phyloP scores from a whole-genome alignment of 768 basidiomycete species.

The Collybia nuda region DNA sequence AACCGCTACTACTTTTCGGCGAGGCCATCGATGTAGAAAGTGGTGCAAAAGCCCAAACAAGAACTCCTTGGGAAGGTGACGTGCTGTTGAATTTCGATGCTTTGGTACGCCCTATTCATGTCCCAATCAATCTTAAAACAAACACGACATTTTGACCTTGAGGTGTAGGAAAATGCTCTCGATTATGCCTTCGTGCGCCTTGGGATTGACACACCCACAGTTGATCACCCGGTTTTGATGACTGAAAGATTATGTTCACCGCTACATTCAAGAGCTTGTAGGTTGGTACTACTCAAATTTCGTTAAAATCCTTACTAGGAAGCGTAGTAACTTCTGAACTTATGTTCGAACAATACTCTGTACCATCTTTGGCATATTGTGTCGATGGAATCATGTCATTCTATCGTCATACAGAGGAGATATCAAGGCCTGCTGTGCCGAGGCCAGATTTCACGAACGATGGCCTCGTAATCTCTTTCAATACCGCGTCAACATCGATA shows the following conservation, averaged over 20 bases:
- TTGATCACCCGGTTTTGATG: slow-evolving; percentile 92
- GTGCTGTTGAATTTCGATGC: slow-evolving; percentile 90
- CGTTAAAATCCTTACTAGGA: not conserved
- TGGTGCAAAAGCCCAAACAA: slow-evolving; percentile 74
- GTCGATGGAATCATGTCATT: slow-evolving; percentile 93
- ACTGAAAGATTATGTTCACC: slow-evolving; percentile 89
- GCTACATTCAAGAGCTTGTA: slow-evolving; percentile 82
- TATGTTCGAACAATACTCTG: slow-evolving; percentile 90
- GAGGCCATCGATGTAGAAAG: slow-evolving; percentile 86
- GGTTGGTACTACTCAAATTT: slow-evolving; percentile 26
- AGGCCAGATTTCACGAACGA: slow-evolving; percentile 50
- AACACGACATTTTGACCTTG: slow-evolving; percentile 18
- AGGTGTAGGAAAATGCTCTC: slow-evolving; percentile 85
- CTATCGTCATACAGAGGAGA: slow-evolving; percentile 57
- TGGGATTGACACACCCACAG: slow-evolving; percentile 71
- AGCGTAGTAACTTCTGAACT: slow-evolving; percentile 88
- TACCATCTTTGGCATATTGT: slow-evolving; percentile 84
- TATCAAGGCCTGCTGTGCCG: too few species aligned
- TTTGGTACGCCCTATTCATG: slow-evolving; percentile 59
- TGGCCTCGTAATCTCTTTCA: slow-evolving; percentile 88
- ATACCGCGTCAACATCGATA: slow-evolving; percentile 87
- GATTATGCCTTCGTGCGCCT: slow-evolving; percentile 90
- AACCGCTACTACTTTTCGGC: slow-evolving; percentile 84
- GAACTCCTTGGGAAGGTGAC: slow-evolving; percentile 93
- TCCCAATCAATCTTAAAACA: slow-evolving; percentile 2